These are phyloP conservation scores for Toxoplasma gondii DNA, from an alignment of 169 alveolate genomes.

Conservation along the genomic window DNA sequence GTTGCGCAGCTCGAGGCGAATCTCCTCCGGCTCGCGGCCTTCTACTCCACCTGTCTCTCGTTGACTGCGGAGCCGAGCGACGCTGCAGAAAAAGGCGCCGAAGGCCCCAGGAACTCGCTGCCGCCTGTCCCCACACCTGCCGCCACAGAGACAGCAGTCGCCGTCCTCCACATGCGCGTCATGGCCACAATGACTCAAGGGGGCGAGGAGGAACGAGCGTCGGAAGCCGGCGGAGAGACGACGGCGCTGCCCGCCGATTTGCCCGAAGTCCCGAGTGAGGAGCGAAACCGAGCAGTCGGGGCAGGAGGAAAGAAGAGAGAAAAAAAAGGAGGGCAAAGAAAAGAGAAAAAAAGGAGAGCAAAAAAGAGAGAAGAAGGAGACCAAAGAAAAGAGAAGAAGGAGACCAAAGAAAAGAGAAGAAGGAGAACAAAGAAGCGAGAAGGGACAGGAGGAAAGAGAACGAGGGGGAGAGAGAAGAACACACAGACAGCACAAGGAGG, in stretches of 20 bases:
- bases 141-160: neutral
- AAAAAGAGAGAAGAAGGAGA: neutral
- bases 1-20: neutral
- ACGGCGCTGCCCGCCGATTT: neutral
- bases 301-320: neutral
- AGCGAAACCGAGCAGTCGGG: neutral
- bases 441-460: neutral
- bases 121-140: neutral
- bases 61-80: neutral
- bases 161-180: constrained; percentile 4
- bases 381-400: neutral
- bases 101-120: neutral
- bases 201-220: neutral
- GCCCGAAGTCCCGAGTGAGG: neutral
- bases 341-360: neutral
- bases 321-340: neutral
- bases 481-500: neutral
- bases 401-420: neutral
- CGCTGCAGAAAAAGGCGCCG: neutral
- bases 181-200: neutral
- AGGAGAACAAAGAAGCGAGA: neutral
- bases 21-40: neutral
- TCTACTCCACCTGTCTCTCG: neutral
- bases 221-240: neutral
- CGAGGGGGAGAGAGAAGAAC: neutral